Conservation (phyloP, 2,329 filamentous ascomycete species). For the Pestalotiopsis fici region DNA sequence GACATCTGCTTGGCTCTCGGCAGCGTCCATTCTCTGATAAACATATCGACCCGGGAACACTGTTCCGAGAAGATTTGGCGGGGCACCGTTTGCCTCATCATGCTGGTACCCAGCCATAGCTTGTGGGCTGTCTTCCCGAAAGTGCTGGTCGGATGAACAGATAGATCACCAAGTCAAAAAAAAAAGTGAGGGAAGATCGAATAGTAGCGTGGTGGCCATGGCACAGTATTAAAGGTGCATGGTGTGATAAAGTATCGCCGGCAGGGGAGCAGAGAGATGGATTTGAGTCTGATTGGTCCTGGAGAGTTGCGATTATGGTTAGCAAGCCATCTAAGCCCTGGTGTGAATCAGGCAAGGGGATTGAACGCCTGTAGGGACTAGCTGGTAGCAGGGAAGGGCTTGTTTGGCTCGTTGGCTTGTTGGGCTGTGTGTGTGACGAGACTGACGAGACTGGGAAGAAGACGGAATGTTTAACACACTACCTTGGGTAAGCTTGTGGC, state of each 20-base stretch:
- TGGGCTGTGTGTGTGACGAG: no score
- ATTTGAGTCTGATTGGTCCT: not conserved
- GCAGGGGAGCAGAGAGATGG: not conserved
- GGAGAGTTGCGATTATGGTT: not conserved
- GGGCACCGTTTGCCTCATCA: not conserved
- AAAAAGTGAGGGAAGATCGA: not conserved
- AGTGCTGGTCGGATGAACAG: not conserved
- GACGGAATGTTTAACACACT: not conserved
- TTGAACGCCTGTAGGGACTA: not conserved
- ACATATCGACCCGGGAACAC: not conserved
- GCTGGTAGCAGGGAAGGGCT: not conserved
- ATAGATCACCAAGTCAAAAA: not conserved
- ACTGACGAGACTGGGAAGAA: not conserved
- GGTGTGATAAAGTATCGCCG: not conserved
- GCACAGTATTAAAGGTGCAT: not conserved
- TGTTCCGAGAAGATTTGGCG: not conserved
- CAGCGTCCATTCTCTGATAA: conserved; percentile 10
- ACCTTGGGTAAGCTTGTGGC: not conserved
- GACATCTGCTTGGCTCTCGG: not conserved
- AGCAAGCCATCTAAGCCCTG: not conserved
- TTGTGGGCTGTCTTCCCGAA: not conserved
- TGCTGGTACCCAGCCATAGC: conserved; percentile 2
- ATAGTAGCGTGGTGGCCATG: not conserved
- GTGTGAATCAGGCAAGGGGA: not conserved
- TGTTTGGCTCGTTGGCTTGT: not conserved